These are phyloP conservation scores for Diospyros lotus DNA, from an alignment of 148 eudicot genomes.

Conservation along the genomic window DNA sequence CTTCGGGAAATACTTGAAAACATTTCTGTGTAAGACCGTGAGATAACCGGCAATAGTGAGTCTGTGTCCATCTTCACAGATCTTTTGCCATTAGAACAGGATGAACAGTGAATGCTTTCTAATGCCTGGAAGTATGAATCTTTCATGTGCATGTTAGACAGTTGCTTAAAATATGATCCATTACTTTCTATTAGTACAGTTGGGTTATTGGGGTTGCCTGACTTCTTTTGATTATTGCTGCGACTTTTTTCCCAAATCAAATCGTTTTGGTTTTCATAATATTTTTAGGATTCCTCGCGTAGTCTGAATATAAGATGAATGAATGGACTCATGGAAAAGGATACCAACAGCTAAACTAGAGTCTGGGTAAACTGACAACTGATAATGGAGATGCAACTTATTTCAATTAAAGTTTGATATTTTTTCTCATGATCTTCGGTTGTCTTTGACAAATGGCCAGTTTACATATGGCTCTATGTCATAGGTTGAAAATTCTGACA, in stretches of 20 bases:
- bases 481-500: no score
- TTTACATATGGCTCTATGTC: no score
- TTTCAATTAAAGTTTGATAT: background rate
- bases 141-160: background rate
- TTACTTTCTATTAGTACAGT: no score
- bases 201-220: background rate
- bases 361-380: background rate
- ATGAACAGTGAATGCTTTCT: background rate
- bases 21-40: conserved; percentile 1
- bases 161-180: background rate
- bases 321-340: background rate
- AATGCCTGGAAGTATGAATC: background rate
- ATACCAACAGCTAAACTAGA: background rate
- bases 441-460: no score
- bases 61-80: background rate
- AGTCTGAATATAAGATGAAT: background rate
- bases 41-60: background rate
- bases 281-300: background rate
- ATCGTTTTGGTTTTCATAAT: background rate
- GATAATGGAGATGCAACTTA: background rate
- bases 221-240: background rate
- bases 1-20: background rate
- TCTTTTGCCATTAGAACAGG: background rate
- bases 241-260: background rate
- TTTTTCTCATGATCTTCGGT: background rate